Base-by-base conservation (phyloP, 345 rosid species). In the Aethionema arabicum region DNA sequence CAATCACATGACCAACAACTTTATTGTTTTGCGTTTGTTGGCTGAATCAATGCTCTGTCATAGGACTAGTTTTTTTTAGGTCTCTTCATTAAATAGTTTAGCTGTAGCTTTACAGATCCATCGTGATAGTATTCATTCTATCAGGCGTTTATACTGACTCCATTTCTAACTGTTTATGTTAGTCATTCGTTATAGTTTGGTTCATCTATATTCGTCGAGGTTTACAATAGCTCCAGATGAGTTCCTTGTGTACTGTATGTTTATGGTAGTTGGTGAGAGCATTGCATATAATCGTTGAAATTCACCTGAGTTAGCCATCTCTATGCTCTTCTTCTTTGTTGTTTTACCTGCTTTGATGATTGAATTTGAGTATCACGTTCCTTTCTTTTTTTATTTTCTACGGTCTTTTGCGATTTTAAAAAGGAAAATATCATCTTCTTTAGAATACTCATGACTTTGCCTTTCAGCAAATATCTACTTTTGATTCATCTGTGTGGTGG, bases 301-400 rank as follows among this genome's bases (percentile, higher is more conserved):
- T 12, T 16, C 13, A 37, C 29, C 42, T 32, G 29, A 52, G 8
- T 67, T 59, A 67, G 41, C 37, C 27, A 58, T 42, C n/a, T 13
- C 0, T 52, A 14, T 36, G 6, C 13, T 6, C 45, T 40, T 47
- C 9, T n/a, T 35, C 30, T 61, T 8, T 46, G 36, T 16, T 2
- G 12, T 33, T 62, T 31, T 3, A 21, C 33, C 27, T 21, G 8
- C 16, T 60, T 11, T 45, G 6, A 37, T 21, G n/a, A 21, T 21
- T 21, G 27, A 21, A 21, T 21, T 21, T 21, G 27, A 21, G 2
- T 21, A 21, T 21, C 27, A 21, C 27, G 27, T 21, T 21, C 27
- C 27, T 21, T 21, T 21, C 27, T 21, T 47, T 6, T 1, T 38
- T 38, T 11, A 14, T 38, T 61, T 9, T 29, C 29, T 29, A 5